Evolutionary conservation across 495 filamentous ascomycete species (phyloP).

Genomic region (Daldinia loculata): DNA sequence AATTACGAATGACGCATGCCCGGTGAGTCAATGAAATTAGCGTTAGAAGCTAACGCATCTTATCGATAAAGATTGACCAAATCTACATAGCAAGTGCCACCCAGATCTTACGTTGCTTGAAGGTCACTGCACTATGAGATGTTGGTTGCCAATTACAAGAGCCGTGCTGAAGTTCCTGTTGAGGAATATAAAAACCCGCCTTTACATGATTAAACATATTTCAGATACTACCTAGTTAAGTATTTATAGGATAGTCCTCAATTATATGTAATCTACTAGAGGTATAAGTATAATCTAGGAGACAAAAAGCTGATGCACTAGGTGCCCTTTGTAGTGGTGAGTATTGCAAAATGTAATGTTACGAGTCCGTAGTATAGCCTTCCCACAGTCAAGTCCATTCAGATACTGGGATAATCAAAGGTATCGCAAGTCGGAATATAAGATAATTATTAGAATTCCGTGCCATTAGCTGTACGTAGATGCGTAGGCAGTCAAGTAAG

Average conservation of each 20-base stretch:
- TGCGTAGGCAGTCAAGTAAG: no score
- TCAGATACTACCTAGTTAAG: neutral
- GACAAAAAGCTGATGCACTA: neutral
- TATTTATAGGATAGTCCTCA: neutral
- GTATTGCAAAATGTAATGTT: neutral
- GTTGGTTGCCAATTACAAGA: neutral
- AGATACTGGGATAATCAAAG: no score
- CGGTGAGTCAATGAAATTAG: neutral
- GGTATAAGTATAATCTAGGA: neutral
- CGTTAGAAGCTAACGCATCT: neutral
- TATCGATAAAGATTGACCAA: neutral
- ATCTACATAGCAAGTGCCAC: neutral
- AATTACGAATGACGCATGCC: constrained; percentile 2
- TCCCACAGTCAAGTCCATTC: neutral
- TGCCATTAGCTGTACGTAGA: no score
- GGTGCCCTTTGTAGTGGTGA: neutral
- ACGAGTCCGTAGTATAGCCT: no score
- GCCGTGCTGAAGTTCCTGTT: neutral
- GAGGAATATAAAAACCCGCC: neutral
- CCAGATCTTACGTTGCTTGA: neutral
- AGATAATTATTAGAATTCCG: no score
- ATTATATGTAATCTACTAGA: neutral
- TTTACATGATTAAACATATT: neutral
- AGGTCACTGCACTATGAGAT: neutral
- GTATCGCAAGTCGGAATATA: no score